Evolutionary conservation across 2,329 filamentous ascomycete species (phyloP).

Genomic region (Phoma herbarum): DNA sequence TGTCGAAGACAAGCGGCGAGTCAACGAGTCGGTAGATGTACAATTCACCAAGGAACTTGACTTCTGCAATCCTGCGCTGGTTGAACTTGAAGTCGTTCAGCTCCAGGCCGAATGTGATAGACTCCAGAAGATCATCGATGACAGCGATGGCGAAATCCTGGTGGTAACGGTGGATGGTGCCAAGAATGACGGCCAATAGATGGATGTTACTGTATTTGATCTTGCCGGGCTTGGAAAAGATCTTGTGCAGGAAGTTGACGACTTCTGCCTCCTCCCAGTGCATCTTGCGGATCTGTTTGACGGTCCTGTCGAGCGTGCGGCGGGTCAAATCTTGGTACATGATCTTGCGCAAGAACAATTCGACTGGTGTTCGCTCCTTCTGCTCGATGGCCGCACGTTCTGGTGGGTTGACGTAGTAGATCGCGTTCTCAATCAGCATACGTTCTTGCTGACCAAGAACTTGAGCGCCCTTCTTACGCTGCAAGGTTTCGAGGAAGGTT

Average conservation of each 20-base stretch:
- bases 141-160: slow-evolving; percentile 89
- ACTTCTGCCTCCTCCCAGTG: slow-evolving; percentile 97
- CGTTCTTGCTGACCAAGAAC: slow-evolving; percentile 95
- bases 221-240: slow-evolving; percentile 95
- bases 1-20: slow-evolving; percentile 93
- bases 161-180: slow-evolving; percentile 90
- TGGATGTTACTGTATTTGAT: slow-evolving; percentile 98
- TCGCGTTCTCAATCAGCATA: slow-evolving; percentile 97
- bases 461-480: slow-evolving; percentile 94
- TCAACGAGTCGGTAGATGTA: slow-evolving; percentile 99
- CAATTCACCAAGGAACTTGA: slow-evolving; percentile 94
- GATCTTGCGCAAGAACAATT: slow-evolving; percentile 90
- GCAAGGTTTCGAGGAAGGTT: slow-evolving; percentile 91
- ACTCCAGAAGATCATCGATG: slow-evolving; percentile 90
- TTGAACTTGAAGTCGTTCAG: slow-evolving; percentile 98
- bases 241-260: slow-evolving; percentile 80
- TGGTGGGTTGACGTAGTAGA: slow-evolving; percentile 97
- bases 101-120: slow-evolving; percentile 86
- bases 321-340: slow-evolving; percentile 95
- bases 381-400: slow-evolving; percentile 93
- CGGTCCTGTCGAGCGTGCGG: slow-evolving; percentile 89
- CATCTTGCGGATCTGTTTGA: slow-evolving; percentile 92
- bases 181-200: slow-evolving; percentile 86
- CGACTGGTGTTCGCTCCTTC: slow-evolving; percentile 92
- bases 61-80: slow-evolving; percentile 91